Percentiles rank a stretch among this genome's conserved stretches.
These are phyloP conservation scores for Lentinus tigrinus DNA, from an alignment of 768 basidiomycete genomes.

Conservation along the genomic window DNA sequence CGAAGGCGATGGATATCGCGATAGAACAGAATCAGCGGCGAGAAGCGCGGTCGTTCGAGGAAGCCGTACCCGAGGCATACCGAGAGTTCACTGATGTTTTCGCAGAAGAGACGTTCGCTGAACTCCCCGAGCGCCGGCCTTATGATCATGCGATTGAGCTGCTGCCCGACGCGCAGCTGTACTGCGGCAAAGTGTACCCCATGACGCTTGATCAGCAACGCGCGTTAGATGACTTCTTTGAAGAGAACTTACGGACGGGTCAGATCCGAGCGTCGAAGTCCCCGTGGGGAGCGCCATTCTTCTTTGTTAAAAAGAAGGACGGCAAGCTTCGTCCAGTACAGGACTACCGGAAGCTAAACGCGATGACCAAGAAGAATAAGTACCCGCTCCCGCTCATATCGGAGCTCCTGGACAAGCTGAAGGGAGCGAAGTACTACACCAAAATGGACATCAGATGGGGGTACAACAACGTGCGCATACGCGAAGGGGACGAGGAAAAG, in stretches of 20 bases:
- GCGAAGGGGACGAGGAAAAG: constrained; percentile 42
- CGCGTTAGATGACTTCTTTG: constrained; percentile 19
- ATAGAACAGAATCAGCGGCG: too few relatives aligned
- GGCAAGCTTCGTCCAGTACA: constrained; percentile 20
- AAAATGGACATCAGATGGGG: constrained; percentile 28
- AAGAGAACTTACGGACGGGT: constrained; percentile 21
- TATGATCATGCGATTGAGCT: constrained; percentile 39
- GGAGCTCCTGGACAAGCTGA: constrained; percentile 29
- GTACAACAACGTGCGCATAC: constrained; percentile 36
- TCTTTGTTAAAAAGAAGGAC: constrained; percentile 32
- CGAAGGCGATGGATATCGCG: too few relatives aligned
- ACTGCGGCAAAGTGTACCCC: constrained; percentile 17
- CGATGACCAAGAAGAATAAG: constrained; percentile 31
- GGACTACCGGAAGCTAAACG: constrained; percentile 33
- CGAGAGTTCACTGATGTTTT: too few relatives aligned
- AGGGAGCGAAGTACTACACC: constrained; percentile 22
- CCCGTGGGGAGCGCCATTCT: constrained; percentile 24
- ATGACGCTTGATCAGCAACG: constrained; percentile 9
- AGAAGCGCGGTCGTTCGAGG: too few relatives aligned
- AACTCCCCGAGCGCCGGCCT: constrained; percentile 28
- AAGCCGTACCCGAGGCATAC: too few relatives aligned
- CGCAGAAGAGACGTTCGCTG: constrained; percentile 21
- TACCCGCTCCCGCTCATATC: constrained; percentile 35
- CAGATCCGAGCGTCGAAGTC: constrained; percentile 19
- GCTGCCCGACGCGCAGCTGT: constrained; percentile 21